Conservation (phyloP, 345 rosid genomes). For the Syzygium oleosum region DNA sequence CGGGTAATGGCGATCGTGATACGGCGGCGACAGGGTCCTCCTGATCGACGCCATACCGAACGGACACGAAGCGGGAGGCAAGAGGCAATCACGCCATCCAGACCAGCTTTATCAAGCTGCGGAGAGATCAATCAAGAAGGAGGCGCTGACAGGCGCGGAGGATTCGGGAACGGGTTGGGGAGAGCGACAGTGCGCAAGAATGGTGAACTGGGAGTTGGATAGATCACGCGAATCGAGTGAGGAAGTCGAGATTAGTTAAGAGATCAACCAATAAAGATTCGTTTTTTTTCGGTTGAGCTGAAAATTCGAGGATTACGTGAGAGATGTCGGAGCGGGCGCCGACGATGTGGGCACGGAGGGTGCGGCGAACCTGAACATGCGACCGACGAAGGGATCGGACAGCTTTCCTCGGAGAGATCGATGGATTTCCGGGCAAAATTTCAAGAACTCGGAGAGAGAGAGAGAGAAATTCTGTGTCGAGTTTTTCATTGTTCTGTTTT, state of each 20-base stretch:
- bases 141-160: not conserved
- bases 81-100: not conserved
- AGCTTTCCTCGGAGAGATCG: not conserved
- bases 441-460: not conserved
- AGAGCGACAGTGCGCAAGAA: not conserved
- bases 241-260: not conserved
- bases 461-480: not conserved
- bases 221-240: not conserved
- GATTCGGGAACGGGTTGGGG: not conserved
- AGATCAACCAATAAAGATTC: not conserved
- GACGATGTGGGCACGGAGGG: not conserved
- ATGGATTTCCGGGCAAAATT: not conserved
- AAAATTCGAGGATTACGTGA: not conserved
- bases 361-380: not conserved
- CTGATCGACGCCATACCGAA: constrained; percentile 74
- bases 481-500: not conserved
- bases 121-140: not conserved
- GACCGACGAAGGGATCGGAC: not conserved
- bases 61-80: not conserved
- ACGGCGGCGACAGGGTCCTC: constrained; percentile 83
- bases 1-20: constrained; percentile 46
- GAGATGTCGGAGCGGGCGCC: not conserved
- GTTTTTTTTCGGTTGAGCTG: not conserved
- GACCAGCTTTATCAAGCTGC: not conserved
- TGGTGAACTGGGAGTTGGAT: not conserved